Base-by-base conservation (phyloP, 345 rosid genomes). In the Brassica cretica region DNA sequence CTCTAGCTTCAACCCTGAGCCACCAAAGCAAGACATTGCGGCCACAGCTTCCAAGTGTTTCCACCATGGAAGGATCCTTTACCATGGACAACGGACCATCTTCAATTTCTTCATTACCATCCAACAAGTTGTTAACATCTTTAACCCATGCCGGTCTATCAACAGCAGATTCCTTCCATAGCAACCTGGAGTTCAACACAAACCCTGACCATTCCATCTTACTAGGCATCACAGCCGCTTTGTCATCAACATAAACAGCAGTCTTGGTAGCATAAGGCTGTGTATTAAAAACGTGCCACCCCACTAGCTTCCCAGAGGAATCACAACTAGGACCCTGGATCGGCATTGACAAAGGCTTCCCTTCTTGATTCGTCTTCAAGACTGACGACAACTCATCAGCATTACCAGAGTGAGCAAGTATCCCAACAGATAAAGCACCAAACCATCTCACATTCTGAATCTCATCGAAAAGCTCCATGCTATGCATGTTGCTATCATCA, bases 171-270 rank as follows among this genome's bases (percentile, higher is more conserved):
- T 84, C 97, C 84, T 91, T 85, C 98, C 96, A 93, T 10, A 96
- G 82, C 85, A 93, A 80, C 81, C 88, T 87, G 0, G 99, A 88
- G 85, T 91, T 93, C 85, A 96, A 85, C 29, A 90, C 98, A 71
- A 96, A 96, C 72, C 99, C 99, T 64, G 98, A 89, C 99, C 99
- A 96, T 73, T 96, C 98, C 76, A 93, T 82, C 89, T 90, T 90
- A 83, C 88, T 81, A 1, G 98, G 97, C 78, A 91, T 77, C 83
- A 89, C 92, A 19, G 81, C 68, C 9, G 89, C 97, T 79, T 89
- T 82, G 19, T 95, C 98, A 60, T 89, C 93, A 16, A 90, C 82
- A 65, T 78, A 82, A 76, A 75, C 82, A 0, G 89, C 97, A 66
- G 71, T 86, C 80, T 85, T 90, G 59, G 87, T 85, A 0, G 78